Conservation (phyloP, 306 rosid genomes). For the Glycine tomentella region DNA sequence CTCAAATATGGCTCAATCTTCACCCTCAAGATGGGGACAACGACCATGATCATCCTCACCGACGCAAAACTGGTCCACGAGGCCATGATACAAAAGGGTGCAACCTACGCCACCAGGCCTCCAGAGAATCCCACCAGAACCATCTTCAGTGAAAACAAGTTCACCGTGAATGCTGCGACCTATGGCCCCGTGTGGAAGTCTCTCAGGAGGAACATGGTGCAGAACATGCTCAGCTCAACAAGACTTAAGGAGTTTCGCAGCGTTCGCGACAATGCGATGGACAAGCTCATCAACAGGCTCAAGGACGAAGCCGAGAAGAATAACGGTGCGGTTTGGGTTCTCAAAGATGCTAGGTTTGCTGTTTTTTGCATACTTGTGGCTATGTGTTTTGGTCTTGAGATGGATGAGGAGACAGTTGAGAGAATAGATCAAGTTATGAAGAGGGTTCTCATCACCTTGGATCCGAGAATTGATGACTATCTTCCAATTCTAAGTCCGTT, state of each 20-base stretch:
- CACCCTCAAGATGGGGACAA: constrained; percentile 87
- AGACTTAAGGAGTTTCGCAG: constrained; percentile 72
- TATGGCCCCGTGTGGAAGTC: constrained; percentile 91
- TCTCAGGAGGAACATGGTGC: constrained; percentile 84
- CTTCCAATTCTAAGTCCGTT: constrained; percentile 80
- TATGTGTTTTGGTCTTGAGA: constrained; percentile 89
- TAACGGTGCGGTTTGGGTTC: constrained; percentile 65
- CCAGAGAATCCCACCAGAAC: constrained; percentile 83
- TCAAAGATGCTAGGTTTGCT: constrained; percentile 80
- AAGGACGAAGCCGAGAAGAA: constrained; percentile 67
- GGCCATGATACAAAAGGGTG: constrained; percentile 77
- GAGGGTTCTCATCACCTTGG: constrained; percentile 63
- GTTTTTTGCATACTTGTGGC: constrained; percentile 79
- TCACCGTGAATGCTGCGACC: constrained; percentile 82
- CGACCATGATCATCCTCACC: constrained; percentile 70
- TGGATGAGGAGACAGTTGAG: constrained; percentile 78
- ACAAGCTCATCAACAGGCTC: constrained; percentile 63
- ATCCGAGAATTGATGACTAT: constrained; percentile 88
- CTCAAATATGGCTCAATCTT: constrained; percentile 70
- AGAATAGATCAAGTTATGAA: constrained; percentile 79
- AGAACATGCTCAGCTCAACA: constrained; percentile 88
- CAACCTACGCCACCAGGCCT: constrained; percentile 66
- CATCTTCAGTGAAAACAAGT: constrained; percentile 82
- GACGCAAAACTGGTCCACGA: constrained; percentile 75
- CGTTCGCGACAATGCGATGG: constrained; percentile 76